Evolutionary conservation across 1,284 basidiomycete genomes (phyloP).

Genomic region (Cryptococcus jaspeensis): DNA sequence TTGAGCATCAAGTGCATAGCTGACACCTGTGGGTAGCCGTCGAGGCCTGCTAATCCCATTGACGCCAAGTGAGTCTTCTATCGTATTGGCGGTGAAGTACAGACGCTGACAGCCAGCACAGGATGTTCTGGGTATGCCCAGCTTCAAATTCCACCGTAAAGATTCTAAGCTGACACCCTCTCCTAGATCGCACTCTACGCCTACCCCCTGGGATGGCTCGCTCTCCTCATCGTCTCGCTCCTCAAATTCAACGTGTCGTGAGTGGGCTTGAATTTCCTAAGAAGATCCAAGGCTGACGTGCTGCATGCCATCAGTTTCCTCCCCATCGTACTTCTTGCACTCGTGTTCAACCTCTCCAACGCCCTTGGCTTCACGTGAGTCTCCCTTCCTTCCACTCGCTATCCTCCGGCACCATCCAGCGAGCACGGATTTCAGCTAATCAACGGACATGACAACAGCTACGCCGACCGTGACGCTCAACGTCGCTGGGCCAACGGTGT

Average conservation of each 20-base stretch:
- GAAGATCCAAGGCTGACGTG: background rate
- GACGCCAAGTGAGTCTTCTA: slow-evolving; percentile 70
- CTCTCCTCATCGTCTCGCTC: slow-evolving; percentile 80
- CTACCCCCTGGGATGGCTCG: slow-evolving; percentile 84
- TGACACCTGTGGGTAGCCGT: slow-evolving; percentile 62
- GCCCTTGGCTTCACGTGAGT: slow-evolving; percentile 87
- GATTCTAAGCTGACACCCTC: background rate
- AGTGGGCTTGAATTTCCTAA: no score
- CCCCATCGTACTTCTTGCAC: slow-evolving; percentile 80
- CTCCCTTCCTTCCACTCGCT: background rate
- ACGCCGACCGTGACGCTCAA: slow-evolving; percentile 84
- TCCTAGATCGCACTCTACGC: slow-evolving; percentile 76
- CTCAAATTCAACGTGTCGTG: slow-evolving; percentile 83
- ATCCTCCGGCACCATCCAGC: background rate
- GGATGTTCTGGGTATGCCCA: slow-evolving; percentile 83
- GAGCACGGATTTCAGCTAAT: background rate
- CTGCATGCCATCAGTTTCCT: slow-evolving; percentile 58
- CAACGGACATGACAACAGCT: slow-evolving; percentile 24
- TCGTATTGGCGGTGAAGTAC: background rate
- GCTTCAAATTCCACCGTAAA: background rate
- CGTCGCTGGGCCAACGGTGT: slow-evolving; percentile 73
- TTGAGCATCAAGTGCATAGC: background rate
- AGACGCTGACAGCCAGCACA: slow-evolving; percentile 41
- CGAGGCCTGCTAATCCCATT: slow-evolving; percentile 81
- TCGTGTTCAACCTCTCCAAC: slow-evolving; percentile 90